A percentile compares a stretch with the other conserved stretches of the same genome.
Evolutionary conservation across 805 yeast genomes (phyloP).

Genomic region (Wickerhamomyces hampshirensis): DNA sequence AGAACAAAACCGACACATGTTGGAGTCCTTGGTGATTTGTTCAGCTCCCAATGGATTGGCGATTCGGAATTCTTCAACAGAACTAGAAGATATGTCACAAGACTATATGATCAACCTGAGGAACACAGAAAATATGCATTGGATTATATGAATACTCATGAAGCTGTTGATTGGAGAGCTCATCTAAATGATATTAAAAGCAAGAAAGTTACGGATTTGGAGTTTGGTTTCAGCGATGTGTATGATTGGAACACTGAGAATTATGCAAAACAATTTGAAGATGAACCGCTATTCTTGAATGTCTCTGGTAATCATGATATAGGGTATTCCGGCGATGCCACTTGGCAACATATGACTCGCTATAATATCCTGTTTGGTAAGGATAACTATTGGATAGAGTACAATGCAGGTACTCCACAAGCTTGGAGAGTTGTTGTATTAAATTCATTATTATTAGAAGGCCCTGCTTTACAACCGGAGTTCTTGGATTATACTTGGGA

Average conservation of each 20-base stretch:
- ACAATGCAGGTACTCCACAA: constrained; percentile 53
- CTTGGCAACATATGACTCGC: constrained; percentile 84
- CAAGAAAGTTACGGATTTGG: constrained; percentile 30
- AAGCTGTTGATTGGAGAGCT: constrained; percentile 50
- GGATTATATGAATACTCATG: constrained; percentile 43
- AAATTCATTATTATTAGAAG: constrained; percentile 80
- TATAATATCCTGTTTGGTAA: constrained; percentile 73
- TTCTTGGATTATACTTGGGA: constrained; percentile 65
- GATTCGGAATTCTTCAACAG: constrained; percentile 83
- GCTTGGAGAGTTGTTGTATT: constrained; percentile 90
- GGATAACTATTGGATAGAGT: constrained; percentile 77
- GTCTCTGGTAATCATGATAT: constrained; percentile 94
- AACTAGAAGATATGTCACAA: constrained; percentile 65
- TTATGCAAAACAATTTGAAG: constrained; percentile 25
- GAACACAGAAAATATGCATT: constrained; percentile 45
- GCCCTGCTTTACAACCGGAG: constrained; percentile 78
- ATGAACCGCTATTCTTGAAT: constrained; percentile 70
- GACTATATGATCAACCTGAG: constrained; percentile 58
- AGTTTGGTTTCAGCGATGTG: constrained; percentile 53
- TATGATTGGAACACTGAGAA: constrained; percentile 58
- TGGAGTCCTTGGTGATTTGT: constrained; percentile 87
- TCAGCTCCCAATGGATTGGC: constrained; percentile 91
- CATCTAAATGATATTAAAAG: constrained; percentile 33
- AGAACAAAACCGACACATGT: constrained; percentile 73
- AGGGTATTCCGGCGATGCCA: constrained; percentile 93